A percentile compares a stretch with the other conserved stretches of the same genome.
Evolutionary conservation across 768 basidiomycete species (phyloP).

Genomic region (Naematelia aurantialba): DNA sequence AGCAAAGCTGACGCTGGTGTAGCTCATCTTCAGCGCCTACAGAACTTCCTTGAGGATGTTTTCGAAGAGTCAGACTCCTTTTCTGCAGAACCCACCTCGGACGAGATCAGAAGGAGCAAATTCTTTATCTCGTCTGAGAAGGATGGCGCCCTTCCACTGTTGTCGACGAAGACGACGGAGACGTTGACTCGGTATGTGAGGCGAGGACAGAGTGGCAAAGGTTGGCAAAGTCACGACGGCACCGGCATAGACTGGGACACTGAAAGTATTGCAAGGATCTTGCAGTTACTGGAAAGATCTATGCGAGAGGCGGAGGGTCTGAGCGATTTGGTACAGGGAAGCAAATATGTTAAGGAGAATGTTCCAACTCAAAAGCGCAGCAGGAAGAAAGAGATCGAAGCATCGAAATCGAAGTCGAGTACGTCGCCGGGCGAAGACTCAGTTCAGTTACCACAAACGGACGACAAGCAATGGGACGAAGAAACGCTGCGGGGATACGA

Average conservation of each 20-base stretch:
- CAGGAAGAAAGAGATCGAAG: conserved; percentile 54
- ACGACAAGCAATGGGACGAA: conserved; percentile 48
- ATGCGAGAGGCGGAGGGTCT: conserved; percentile 71
- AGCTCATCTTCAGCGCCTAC: conserved; percentile 62
- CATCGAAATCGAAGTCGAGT: conserved; percentile 7
- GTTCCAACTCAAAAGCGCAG: conserved; percentile 15
- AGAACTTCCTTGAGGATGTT: conserved; percentile 72
- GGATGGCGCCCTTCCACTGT: conserved; percentile 56
- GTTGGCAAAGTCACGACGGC: conserved; percentile 54
- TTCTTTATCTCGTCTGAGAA: conserved; percentile 26
- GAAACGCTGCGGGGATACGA: conserved; percentile 51
- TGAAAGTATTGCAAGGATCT: conserved; percentile 59
- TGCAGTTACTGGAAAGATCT: conserved; percentile 75
- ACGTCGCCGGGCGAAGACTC: conserved; percentile 4
- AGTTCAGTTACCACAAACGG: conserved; percentile 13
- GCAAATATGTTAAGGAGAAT: conserved; percentile 37
- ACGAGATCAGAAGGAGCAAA: conserved; percentile 55
- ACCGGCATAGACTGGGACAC: conserved; percentile 66
- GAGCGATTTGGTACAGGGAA: conserved; percentile 64
- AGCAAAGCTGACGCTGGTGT: conserved; percentile 12
- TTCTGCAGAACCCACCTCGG: conserved; percentile 58
- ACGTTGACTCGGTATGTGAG: conserved; percentile 49
- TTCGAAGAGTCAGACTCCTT: conserved; percentile 75
- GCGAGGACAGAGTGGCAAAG: conserved; percentile 59
- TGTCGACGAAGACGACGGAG: conserved; percentile 54